Evolutionary conservation across 2,329 filamentous ascomycete genomes (phyloP), one percentile per base, ranked within the genome.

Genomic region (Mycogone perniciosa): DNA sequence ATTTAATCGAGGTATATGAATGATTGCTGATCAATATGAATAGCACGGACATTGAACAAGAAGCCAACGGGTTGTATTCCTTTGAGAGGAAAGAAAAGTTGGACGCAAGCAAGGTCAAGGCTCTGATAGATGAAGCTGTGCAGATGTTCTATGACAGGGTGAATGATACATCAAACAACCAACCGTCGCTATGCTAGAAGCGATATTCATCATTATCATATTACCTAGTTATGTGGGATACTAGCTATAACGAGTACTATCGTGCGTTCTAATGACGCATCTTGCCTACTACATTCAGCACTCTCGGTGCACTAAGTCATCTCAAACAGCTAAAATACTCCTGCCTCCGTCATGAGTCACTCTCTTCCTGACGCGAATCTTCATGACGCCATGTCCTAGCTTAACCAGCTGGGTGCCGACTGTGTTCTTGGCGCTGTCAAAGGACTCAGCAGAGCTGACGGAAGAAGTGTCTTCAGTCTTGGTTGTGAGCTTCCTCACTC

Each of bases 11-110:
- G 27, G 31, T 34, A 38, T n/a, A 13, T 27, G 2, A 27, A 5
- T 33, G 31, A 1, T 41, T n/a, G 46, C 40, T 61, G 60, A 54
- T 46, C 0, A 26, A 7, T 10, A 0, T 13, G 9, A 8, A 8
- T 39, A 76, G 73, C 35, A 72, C 72, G 51, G 77, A 82, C 59
- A 82, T 86, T 46, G 82, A 86, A 64, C 82, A 86, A 59, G 84
- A 86, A 60, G 79, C 81, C 34, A 86, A 87, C 57, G 84, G 83
- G 0, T 59, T 86, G 27, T 86, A 85, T 57, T 77, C 81, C 0
- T 84, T 77, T 55, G 76, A 85, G 54, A 73, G 84, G 1, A 71
- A 73, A 57, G 76, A 76, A 53, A 86, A 86, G 67, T 67, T 86
- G 39, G 75, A 80, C n/a, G 69, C 77, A 0, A 64, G 60, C 0